Evolutionary conservation across 148 eudicot genomes (phyloP), one percentile per base, ranked within the genome.

Genomic region (Silene conica): DNA sequence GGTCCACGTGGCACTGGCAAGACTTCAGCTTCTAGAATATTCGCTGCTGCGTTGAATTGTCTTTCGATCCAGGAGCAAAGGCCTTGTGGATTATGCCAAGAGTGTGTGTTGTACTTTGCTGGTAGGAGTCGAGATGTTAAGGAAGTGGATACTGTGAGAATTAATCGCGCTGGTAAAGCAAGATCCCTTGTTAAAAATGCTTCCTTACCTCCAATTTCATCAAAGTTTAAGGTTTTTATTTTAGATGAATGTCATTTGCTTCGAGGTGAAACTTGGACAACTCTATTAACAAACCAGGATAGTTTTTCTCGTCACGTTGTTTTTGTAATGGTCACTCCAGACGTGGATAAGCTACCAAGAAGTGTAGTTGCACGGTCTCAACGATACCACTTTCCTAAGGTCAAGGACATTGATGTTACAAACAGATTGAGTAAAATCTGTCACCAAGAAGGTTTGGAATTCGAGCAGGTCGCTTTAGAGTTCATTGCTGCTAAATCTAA

Each of bases 1-100:
- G 99, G 99, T 56, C 96, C 99, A 18, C 96, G 86, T 28, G 99
- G 97, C 28, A 86, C 96, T 15, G 99, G 99, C 2, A 95, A 95
- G 76, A 90, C 94, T 70, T 90, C 89, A 70, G 96, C 97, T 22
- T 84, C 99, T 1, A 85, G 89, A 73, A 84, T 95, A 25, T 95
- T 95, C 77, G 97, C 97, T 67, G 99, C 97, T 63, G 96, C 99
- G 41, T 78, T 95, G 74, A 95, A 95, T 73, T 95, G 99, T 75
- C 89, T 87, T 25, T 87, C 96, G 11, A 25, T 77, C 8, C 85
- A 87, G 48, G 81, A 75, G 61, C 77, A 80, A 19, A 86, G 77
- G 69, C 99, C 99, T 0, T 95, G 99, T 79, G 92, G 97, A 41
- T 26, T 81, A 56, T 95, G 99, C 87, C 85, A 87, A 74, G 97